These are phyloP conservation scores for Zymoseptoria passerinii DNA, from an alignment of 2,329 filamentous ascomycete genomes.

Conservation along the genomic window DNA sequence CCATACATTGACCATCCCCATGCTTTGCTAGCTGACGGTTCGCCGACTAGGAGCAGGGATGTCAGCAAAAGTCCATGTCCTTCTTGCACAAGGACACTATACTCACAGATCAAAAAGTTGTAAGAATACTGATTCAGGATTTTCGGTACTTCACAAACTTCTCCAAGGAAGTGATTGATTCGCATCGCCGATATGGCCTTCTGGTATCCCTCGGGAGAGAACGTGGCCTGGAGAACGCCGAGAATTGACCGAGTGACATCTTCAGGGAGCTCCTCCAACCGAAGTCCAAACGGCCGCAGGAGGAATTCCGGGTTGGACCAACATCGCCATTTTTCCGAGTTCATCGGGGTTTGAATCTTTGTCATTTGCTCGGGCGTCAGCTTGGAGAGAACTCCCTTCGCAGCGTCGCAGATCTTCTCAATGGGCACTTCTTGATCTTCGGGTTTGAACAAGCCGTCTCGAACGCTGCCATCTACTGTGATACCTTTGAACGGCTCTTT, in stretches of 20 bases:
- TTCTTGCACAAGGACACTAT: neutral
- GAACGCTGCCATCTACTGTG: conserved; percentile 49
- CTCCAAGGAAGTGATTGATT: conserved; percentile 66
- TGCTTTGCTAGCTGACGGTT: conserved; percentile 47
- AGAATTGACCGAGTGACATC: conserved; percentile 45
- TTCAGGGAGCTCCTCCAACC: conserved; percentile 54
- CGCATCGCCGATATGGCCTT: conserved; percentile 64
- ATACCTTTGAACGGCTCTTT: conserved; percentile 63
- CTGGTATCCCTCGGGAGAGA: conserved; percentile 62
- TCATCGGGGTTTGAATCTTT: conserved; percentile 51
- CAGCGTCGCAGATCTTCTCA: conserved; percentile 46
- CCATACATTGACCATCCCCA: conserved; percentile 74
- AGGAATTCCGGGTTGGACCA: conserved; percentile 68
- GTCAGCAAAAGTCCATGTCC: conserved; percentile 32
- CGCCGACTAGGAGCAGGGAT: conserved; percentile 52
- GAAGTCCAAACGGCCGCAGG: conserved; percentile 58
- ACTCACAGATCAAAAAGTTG: conserved; percentile 39
- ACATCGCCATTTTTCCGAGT: conserved; percentile 63
- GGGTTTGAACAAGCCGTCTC: conserved; percentile 27
- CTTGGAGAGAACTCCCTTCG: conserved; percentile 39
- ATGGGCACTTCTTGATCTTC: conserved; percentile 59
- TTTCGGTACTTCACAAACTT: conserved; percentile 51
- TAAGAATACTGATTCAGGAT: conserved; percentile 70
- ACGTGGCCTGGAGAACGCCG: conserved; percentile 47
- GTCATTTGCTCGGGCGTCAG: conserved; percentile 44